phyloP scores from a whole-genome alignment of 768 basidiomycete genomes.

The Psilocybe sp. region DNA sequence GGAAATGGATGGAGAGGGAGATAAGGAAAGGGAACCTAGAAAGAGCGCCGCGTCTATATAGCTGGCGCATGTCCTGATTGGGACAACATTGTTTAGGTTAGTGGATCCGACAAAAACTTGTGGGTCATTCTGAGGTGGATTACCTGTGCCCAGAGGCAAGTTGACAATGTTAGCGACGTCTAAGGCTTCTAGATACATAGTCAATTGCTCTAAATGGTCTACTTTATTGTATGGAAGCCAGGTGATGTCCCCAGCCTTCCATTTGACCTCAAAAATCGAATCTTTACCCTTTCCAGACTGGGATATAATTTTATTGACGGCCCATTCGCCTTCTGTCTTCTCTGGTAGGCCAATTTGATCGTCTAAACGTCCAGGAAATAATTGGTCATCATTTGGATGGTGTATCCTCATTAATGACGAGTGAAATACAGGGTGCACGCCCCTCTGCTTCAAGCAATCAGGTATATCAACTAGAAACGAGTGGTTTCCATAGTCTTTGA shows the following conservation, averaged over 20 bases:
- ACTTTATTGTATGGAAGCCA: constrained; percentile 25
- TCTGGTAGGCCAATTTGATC: constrained; percentile 15
- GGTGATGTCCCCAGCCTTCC: constrained; percentile 27
- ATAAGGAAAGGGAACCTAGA: no score
- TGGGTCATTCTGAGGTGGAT: background rate
- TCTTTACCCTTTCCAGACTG: constrained; percentile 18
- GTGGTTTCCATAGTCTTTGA: no score
- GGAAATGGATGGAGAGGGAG: no score
- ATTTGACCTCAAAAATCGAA: constrained; percentile 22
- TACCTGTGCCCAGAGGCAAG: constrained; percentile 2
- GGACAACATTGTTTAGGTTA: no score
- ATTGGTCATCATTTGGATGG: no score
- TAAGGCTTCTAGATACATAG: constrained; percentile 2
- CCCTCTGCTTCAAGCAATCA: no score
- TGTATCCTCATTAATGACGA: no score
- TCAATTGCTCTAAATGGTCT: constrained; percentile 1
- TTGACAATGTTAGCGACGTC: background rate
- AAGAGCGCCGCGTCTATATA: no score
- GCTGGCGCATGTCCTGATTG: no score
- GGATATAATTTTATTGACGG: constrained; percentile 18
- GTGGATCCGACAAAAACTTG: background rate
- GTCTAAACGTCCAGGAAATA: no score
- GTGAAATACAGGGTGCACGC: no score
- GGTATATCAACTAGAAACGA: no score
- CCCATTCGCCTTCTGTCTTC: constrained; percentile 21